These are phyloP conservation scores for Phaseolus lunatus DNA, from an alignment of 306 rosid species.

Conservation along the genomic window DNA sequence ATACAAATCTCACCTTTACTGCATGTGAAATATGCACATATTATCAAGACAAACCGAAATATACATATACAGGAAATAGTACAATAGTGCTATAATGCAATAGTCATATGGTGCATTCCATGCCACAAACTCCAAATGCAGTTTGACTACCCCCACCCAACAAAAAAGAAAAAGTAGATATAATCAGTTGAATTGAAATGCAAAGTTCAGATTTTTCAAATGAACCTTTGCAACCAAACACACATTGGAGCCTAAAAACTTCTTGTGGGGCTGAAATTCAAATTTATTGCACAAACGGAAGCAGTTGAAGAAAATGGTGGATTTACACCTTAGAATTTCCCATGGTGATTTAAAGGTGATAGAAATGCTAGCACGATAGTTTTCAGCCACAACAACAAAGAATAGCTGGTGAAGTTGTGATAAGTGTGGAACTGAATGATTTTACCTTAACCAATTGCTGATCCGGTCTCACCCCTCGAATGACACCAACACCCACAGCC, in stretches of 20 bases:
- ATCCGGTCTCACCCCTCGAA: constrained; percentile 90
- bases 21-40: background rate
- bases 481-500: constrained; percentile 92
- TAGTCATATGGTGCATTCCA: background rate
- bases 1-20: constrained; percentile 21
- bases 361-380: background rate
- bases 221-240: constrained; percentile 4
- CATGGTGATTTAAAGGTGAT: background rate
- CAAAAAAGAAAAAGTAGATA: background rate
- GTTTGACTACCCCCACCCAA: background rate
- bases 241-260: background rate
- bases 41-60: constrained; percentile 12
- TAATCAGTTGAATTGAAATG: constrained; percentile 4
- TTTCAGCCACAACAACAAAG: too few species aligned
- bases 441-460: constrained; percentile 94
- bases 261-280: background rate
- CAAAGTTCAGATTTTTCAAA: constrained; percentile 8
- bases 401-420: background rate
- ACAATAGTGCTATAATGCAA: background rate
- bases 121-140: constrained; percentile 26
- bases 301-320: too few species aligned
- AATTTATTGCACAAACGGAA: background rate
- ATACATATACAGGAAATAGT: background rate
- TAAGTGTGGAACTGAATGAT: background rate
- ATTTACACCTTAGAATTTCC: background rate